Evolutionary conservation across 257 asterid species (phyloP).

Genomic region (Gentiana macrophylla): DNA sequence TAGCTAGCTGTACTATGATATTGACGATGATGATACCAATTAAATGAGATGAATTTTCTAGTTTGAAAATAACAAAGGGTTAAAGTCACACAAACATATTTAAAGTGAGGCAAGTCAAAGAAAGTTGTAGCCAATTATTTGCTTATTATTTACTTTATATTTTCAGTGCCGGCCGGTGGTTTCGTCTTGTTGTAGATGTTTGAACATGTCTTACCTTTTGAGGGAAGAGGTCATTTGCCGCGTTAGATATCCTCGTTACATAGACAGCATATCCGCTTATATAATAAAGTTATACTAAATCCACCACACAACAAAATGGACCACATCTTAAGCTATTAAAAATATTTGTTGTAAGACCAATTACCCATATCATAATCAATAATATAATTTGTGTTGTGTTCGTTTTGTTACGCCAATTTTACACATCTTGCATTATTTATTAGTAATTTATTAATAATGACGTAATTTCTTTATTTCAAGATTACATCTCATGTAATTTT

Average conservation of each 20-base stretch:
- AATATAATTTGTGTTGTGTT: too few species aligned
- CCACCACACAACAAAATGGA: too few species aligned
- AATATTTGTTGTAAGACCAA: too few species aligned
- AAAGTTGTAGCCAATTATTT: slow-evolving; percentile 13
- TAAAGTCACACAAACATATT: slow-evolving; percentile 6
- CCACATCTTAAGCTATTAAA: too few species aligned
- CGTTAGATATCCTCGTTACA: not conserved
- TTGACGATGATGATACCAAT: slow-evolving; percentile 9
- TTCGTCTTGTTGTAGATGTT: slow-evolving; percentile 41
- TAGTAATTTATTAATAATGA: too few species aligned
- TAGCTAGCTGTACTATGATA: slow-evolving; percentile 1
- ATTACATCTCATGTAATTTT: too few species aligned
- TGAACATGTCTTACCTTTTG: slow-evolving; percentile 42
- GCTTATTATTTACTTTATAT: slow-evolving; percentile 8
- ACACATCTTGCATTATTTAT: too few species aligned
- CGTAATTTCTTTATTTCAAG: too few species aligned
- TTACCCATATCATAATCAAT: too few species aligned
- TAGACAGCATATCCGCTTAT: too few species aligned
- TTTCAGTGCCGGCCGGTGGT: slow-evolving; percentile 36
- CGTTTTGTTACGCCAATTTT: too few species aligned
- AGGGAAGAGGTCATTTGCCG: slow-evolving; percentile 13
- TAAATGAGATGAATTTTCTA: not conserved
- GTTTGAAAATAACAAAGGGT: slow-evolving; percentile 12
- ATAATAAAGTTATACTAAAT: too few species aligned
- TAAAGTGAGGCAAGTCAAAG: slow-evolving; percentile 37